A percentile compares a stretch with the other conserved stretches of the same genome.
Conservation (phyloP, 306 rosid species). For the Mucuna pruriens region DNA sequence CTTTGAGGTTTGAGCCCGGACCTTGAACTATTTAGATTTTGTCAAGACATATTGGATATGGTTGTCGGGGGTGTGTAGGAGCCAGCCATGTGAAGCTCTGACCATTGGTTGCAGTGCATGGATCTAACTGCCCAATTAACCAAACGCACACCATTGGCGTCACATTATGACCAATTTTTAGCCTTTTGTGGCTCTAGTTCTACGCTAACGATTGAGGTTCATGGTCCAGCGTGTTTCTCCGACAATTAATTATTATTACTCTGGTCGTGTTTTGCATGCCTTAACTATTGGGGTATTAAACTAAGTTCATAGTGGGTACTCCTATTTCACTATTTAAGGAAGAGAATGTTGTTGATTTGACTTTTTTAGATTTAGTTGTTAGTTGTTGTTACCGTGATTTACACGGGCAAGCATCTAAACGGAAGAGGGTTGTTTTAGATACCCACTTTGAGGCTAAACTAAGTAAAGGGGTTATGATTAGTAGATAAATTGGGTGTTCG, state of each 20-base stretch:
- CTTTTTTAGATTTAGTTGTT: not conserved
- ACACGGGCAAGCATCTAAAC: not conserved
- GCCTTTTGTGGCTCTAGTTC: not conserved
- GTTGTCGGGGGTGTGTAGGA: constrained; percentile 43
- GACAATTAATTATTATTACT: not conserved
- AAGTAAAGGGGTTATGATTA: not conserved
- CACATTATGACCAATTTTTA: not conserved
- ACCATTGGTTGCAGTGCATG: constrained; percentile 33
- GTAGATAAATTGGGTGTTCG: not conserved
- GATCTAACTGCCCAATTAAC: constrained; percentile 1
- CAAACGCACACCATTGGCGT: not conserved
- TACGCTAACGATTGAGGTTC: not conserved
- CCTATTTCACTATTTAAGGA: not conserved
- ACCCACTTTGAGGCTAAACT: not conserved
- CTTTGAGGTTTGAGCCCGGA: constrained; percentile 22
- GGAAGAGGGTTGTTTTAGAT: not conserved
- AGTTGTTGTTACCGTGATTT: not conserved
- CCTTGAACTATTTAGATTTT: constrained; percentile 36
- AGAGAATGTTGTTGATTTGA: not conserved
- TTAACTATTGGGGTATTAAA: not conserved
- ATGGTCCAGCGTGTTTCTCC: not conserved
- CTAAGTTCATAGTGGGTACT: not conserved
- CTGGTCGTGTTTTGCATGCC: not conserved
- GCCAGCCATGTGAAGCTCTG: constrained; percentile 54
- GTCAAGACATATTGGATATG: constrained; percentile 40